These are phyloP conservation scores for Luzula sylvatica DNA, from an alignment of 176 grass and related monocot genomes.

Conservation along the genomic window DNA sequence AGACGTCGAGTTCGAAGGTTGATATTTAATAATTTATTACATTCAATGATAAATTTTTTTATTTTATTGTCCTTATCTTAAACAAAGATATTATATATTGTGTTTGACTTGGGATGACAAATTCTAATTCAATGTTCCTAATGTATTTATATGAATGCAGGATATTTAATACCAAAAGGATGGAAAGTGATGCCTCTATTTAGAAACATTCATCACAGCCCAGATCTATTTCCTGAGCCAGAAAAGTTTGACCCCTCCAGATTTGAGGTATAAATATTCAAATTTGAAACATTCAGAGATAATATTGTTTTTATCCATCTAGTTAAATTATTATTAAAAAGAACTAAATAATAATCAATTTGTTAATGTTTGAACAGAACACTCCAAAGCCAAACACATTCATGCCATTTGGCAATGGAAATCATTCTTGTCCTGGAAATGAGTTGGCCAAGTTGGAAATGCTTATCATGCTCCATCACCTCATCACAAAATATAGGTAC, in stretches of 20 bases:
- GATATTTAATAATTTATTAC: too few species aligned
- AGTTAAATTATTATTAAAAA: neutral
- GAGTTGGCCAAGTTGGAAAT: constrained; percentile 97
- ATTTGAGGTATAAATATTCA: constrained; percentile 76
- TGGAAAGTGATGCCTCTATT: constrained; percentile 99
- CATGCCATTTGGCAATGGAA: constrained; percentile 72
- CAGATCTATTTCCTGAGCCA: constrained; percentile 60
- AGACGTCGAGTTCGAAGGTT: constrained; percentile 95
- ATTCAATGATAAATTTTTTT: neutral
- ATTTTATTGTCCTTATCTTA: constrained; percentile 14
- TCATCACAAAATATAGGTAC: constrained; percentile 76
- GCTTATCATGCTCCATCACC: constrained; percentile 77
- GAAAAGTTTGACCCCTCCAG: constrained; percentile 94
- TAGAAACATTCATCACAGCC: constrained; percentile 94
- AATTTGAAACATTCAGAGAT: too few species aligned
- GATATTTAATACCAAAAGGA: constrained; percentile 94
- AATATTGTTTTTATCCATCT: neutral
- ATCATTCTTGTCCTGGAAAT: constrained; percentile 86
- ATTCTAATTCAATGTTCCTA: neutral
- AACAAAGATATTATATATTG: neutral
- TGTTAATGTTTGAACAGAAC: constrained; percentile 49
- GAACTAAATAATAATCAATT: neutral
- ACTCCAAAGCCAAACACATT: constrained; percentile 81
- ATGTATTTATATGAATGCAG: constrained; percentile 37
- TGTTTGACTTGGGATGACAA: neutral